These are phyloP conservation scores for Herpotrichia juniperi DNA, from an alignment of 2,329 filamentous ascomycete genomes.

Conservation along the genomic window DNA sequence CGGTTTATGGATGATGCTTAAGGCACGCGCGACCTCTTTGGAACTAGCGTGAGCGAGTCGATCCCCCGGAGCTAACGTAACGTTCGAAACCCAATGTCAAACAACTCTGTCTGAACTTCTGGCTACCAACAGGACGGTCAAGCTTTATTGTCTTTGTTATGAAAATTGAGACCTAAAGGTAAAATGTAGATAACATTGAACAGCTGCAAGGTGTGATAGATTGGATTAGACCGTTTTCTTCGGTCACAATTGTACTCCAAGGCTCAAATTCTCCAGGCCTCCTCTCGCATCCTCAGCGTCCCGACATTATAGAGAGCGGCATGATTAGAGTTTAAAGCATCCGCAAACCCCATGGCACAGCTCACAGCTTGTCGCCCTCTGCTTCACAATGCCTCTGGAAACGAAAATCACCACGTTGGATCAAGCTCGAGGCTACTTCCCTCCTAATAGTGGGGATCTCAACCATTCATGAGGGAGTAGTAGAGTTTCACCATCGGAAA, in stretches of 20 bases:
- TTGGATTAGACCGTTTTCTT: too few relatives aligned
- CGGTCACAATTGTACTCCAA: too few relatives aligned
- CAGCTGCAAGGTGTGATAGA: too few relatives aligned
- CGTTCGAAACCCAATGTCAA: constrained; percentile 33
- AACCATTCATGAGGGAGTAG: constrained; percentile 11
- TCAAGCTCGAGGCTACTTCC: constrained; percentile 2
- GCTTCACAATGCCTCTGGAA: constrained; percentile 15
- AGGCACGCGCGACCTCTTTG: background rate
- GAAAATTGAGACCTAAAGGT: background rate
- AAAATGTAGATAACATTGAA: background rate
- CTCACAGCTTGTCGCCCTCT: constrained; percentile 1
- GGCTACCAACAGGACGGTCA: background rate
- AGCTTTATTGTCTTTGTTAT: background rate
- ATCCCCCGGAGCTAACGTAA: constrained; percentile 4
- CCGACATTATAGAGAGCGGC: background rate
- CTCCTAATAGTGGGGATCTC: constrained; percentile 6
- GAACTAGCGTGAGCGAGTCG: background rate
- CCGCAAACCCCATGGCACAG: background rate
- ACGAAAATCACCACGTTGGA: constrained; percentile 3
- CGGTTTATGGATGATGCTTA: background rate
- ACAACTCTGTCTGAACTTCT: constrained; percentile 33
- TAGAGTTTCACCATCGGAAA: constrained; percentile 20
- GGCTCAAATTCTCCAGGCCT: too few relatives aligned
- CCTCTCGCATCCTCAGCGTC: background rate
- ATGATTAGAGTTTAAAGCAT: background rate